Evolutionary conservation across 805 yeast species (phyloP), one percentile per base, ranked within the genome.

Genomic region (Huiozyma naganishii): DNA sequence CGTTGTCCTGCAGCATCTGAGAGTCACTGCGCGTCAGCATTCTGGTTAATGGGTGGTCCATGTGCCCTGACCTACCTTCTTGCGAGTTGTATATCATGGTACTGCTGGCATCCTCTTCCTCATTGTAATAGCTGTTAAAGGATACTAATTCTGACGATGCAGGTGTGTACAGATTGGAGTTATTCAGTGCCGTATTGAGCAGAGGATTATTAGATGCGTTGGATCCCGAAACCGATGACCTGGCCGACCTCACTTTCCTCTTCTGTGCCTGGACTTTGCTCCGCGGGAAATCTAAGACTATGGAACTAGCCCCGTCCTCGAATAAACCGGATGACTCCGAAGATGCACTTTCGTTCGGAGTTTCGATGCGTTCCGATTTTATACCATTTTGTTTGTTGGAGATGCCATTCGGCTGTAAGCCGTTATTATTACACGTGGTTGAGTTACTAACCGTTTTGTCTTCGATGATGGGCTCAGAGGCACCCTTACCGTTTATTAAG

Each of bases 111-210:
- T 17, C 27, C n/a, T 41, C 28, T 13, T 43, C 48, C 27, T 43
- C 46, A 17, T 45, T 46, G 29, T 48, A 45, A 40, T 33, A 57
- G 44, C 61, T 57, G 32, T 51, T 51, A 5, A 57, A 52, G 5
- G 61, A 57, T n/a, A 49, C 51, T 27, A 50, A 44, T 28, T 55
- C 59, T 13, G 59, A 54, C 27, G 39, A 44, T 2, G 48, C 47
- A 11, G 58, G 58, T 13, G 52, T 48, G 35, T 30, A 48, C 8
- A 36, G 37, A n/a, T 36, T 36, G 29, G 35, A 36, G 27, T 39
- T 34, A 6, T 8, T 12, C 23, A 13, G 30, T 27, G 32, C 34
- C 1, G 34, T 17, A n/a, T 40, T 32, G 5, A 29, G 32, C 17
- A 34, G 23, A 10, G 34, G 29, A 30, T 30, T 30, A 30, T 11